Evolutionary conservation across 345 rosid genomes (phyloP), one percentile per base, ranked within the genome.

Genomic region (Camelina laxa): DNA sequence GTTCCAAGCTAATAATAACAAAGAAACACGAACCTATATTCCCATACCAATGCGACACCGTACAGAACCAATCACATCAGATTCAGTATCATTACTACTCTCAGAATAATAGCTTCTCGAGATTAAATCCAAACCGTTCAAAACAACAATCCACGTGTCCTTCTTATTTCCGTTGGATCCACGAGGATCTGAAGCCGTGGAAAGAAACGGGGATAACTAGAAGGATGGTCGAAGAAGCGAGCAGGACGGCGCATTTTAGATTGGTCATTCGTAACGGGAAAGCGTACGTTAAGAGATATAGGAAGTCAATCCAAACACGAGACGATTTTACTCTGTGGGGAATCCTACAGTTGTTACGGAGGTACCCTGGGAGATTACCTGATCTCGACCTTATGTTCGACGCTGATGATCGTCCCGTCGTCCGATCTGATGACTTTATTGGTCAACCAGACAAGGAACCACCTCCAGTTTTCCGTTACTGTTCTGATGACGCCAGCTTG

Each of bases 151-250:
- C 55, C 60, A 35, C 86, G 41, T 87, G 94, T 72, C 88, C 94
- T 0, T 68, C 84, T 9, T 88, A 87, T 73, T 89, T 89, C 77
- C 82, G 83, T n/a, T 89, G 93, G 96, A 89, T 92, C 75, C 88
- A 87, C 64, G 90, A 89, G 67, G 97, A 89, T 78, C 73, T 87
- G 16, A 79, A 81, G 74, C 88, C 87, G 0, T 88, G 93, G 97
- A 81, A 71, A 65, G 70, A 60, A 54, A 78, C 75, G 0, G 89
- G 97, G 45, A 89, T 89, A 78, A 85, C 79, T 0, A 78, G 74
- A 65, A 85, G 81, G n/a, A 84, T 83, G 88, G 22, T 89, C 67
- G 79, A 87, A 53, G 39, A 73, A 65, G 90, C 85, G 0, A 70
- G 77, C 1, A 79, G 12, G 55, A 84, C 82, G 3, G 96, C 93